Percentiles rank a stretch among this genome's conserved stretches.
phyloP scores from a whole-genome alignment of 768 basidiomycete genomes.

The Cystobasidium tubakii region DNA sequence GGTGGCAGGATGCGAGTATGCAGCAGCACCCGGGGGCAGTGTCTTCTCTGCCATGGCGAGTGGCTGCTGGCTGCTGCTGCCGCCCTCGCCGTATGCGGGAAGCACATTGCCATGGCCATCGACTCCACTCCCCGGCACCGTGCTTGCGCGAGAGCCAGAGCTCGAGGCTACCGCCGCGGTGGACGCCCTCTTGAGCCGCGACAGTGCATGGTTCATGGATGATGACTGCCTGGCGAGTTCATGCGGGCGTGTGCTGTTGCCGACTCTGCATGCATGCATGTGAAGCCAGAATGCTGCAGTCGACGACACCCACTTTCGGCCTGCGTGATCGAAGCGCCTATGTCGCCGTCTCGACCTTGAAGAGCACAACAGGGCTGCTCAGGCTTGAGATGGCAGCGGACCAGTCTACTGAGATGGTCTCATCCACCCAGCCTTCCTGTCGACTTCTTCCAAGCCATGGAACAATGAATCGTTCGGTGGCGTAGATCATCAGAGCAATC shows the following conservation, averaged over 20 bases:
- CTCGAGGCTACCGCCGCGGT: background rate
- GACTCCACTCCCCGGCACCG: background rate
- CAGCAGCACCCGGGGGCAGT: conserved; percentile 15
- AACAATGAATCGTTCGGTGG: too few species aligned
- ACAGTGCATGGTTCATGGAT: conserved; percentile 11
- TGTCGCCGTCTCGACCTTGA: too few species aligned
- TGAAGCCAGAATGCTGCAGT: too few species aligned
- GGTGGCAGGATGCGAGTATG: background rate
- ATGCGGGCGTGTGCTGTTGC: background rate
- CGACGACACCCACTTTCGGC: too few species aligned
- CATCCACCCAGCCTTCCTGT: too few species aligned
- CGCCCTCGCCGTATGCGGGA: background rate
- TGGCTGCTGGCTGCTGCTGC: background rate
- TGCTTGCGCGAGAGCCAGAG: background rate
- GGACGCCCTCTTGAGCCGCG: background rate
- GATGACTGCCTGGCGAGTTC: background rate
- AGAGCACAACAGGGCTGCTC: too few species aligned
- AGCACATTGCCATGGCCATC: background rate
- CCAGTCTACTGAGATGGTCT: too few species aligned
- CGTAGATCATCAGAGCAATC: too few species aligned
- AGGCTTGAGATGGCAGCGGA: too few species aligned
- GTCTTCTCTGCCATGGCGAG: conserved; percentile 16
- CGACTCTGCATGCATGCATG: too few species aligned
- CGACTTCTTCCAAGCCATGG: too few species aligned
- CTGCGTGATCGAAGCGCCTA: too few species aligned